Evolutionary conservation across 176 grass and related monocot species (phyloP).

Genomic region (Oryza glaberrima): DNA sequence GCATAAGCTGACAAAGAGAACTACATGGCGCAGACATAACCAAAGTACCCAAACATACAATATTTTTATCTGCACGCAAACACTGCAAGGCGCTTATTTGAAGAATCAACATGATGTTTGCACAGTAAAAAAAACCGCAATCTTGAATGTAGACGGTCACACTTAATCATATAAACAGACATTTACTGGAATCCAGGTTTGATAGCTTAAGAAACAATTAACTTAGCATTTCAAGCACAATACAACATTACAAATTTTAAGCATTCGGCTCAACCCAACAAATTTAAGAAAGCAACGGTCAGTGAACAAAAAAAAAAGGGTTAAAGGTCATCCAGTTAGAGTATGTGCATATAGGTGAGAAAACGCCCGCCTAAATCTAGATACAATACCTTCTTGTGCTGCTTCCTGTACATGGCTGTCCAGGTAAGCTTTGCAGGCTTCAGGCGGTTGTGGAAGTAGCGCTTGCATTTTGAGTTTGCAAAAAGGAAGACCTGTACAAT

Average conservation of each 20-base stretch:
- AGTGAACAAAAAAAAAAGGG: background rate
- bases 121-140: background rate
- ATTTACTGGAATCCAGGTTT: background rate
- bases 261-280: background rate
- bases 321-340: background rate
- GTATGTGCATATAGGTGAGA: background rate
- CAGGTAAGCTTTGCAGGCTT: constrained; percentile 84
- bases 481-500: constrained; percentile 69
- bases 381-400: constrained; percentile 77
- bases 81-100: background rate
- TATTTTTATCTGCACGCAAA: background rate
- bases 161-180: background rate
- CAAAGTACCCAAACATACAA: background rate
- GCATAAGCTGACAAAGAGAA: background rate
- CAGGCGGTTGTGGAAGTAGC: constrained; percentile 87
- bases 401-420: constrained; percentile 91
- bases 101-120: background rate
- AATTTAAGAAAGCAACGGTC: background rate
- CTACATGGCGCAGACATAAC: background rate
- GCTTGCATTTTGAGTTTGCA: constrained; percentile 83
- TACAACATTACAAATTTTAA: background rate
- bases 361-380: background rate
- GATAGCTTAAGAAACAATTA: background rate
- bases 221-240: background rate
- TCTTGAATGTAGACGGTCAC: background rate